Percentiles rank a stretch among this genome's conserved stretches.
phyloP scores from a whole-genome alignment of 1,139 yeast genomes.

The Scheffersomyces segobiensis region DNA sequence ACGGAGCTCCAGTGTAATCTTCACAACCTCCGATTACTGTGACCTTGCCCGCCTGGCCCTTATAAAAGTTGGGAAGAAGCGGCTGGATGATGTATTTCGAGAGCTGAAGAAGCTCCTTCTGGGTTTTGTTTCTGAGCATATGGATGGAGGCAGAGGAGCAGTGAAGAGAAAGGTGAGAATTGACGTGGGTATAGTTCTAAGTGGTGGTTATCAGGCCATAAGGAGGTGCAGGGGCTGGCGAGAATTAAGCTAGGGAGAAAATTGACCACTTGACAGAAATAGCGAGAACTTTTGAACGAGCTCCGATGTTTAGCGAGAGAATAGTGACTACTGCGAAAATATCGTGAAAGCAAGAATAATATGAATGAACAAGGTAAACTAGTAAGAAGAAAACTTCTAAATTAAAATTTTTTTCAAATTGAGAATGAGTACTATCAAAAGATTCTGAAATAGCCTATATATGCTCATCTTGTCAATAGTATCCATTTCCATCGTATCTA shows the following conservation, averaged over 20 bases:
- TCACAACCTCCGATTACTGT: constrained; percentile 93
- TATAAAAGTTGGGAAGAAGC: constrained; percentile 66
- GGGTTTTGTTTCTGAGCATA: constrained; percentile 29
- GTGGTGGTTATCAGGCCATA: not conserved
- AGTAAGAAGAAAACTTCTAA: too few species aligned
- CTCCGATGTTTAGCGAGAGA: not conserved
- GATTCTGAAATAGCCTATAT: too few species aligned
- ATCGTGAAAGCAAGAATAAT: too few species aligned
- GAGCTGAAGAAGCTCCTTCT: constrained; percentile 47
- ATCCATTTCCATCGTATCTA: too few species aligned
- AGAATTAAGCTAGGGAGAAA: not conserved
- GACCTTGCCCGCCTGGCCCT: constrained; percentile 91
- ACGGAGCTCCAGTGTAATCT: constrained; percentile 97
- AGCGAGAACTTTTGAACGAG: not conserved
- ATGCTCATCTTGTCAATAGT: too few species aligned
- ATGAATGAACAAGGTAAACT: too few species aligned
- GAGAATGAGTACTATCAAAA: too few species aligned
- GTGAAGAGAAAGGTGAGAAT: not conserved
- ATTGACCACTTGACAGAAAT: not conserved
- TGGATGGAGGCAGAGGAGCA: not conserved
- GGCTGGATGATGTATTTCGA: constrained; percentile 74
- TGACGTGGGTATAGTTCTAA: not conserved
- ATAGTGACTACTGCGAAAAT: not conserved
- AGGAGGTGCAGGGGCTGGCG: not conserved
- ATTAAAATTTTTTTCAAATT: too few species aligned